These are phyloP conservation scores for Thecaphora thlaspeos DNA, from an alignment of 1,284 basidiomycete genomes.

Conservation along the genomic window DNA sequence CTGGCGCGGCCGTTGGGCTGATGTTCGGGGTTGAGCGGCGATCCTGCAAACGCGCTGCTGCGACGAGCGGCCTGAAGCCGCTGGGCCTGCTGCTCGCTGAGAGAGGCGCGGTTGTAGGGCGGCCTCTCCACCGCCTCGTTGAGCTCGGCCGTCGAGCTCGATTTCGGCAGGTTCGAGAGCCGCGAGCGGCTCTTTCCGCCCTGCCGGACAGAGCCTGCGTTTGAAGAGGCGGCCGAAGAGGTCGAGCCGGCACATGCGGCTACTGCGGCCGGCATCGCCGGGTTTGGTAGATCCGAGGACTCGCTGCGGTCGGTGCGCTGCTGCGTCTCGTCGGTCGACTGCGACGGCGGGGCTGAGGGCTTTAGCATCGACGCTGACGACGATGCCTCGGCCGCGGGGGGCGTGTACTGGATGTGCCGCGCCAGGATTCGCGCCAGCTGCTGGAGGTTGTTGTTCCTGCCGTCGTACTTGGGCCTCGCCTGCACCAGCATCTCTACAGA, in stretches of 20 bases:
- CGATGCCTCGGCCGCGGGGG: not conserved
- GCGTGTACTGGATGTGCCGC: conserved; percentile 18
- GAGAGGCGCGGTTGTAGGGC: not conserved
- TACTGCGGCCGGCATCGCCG: no score
- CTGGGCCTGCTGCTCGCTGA: not conserved
- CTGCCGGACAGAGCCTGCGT: not conserved
- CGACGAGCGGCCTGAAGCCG: not conserved
- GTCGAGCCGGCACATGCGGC: not conserved
- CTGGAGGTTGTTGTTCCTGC: conserved; percentile 25
- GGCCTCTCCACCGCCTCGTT: not conserved
- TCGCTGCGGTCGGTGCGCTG: not conserved
- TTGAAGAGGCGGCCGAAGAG: not conserved
- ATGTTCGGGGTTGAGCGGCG: not conserved
- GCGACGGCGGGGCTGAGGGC: not conserved
- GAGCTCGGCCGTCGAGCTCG: not conserved
- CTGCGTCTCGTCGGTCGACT: not conserved
- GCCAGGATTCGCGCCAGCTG: conserved; percentile 22
- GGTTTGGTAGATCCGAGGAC: not conserved
- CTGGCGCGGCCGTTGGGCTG: not conserved
- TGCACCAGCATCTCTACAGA: conserved; percentile 12
- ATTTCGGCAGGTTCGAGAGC: not conserved
- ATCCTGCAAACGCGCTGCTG: not conserved
- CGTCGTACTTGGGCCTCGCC: conserved; percentile 33
- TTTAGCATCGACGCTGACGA: not conserved
- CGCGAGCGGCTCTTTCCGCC: not conserved